phyloP scores from a whole-genome alignment of 805 yeast species.

The Sporopachydermia quercuum region DNA sequence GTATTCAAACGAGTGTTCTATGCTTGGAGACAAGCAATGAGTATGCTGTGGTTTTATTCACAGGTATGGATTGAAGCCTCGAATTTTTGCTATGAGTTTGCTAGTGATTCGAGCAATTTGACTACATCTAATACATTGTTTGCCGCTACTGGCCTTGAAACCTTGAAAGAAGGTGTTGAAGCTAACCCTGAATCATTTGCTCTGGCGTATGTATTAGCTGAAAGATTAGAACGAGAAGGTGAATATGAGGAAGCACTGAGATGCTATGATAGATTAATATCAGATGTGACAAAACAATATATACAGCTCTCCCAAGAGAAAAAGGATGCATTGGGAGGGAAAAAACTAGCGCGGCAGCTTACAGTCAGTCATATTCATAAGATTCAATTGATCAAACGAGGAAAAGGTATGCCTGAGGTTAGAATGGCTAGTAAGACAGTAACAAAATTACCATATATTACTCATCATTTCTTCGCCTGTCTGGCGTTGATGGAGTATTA shows the following conservation, averaged over 20 bases:
- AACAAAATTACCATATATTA: constrained; percentile 44
- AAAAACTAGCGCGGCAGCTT: constrained; percentile 22
- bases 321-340: constrained; percentile 6
- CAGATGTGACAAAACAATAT: constrained; percentile 24
- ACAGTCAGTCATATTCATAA: constrained; percentile 55
- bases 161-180: constrained; percentile 37
- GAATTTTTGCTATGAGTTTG: constrained; percentile 28
- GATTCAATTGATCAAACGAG: constrained; percentile 59
- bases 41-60: constrained; percentile 46
- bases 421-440: constrained; percentile 56
- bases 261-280: constrained; percentile 36
- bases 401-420: constrained; percentile 54
- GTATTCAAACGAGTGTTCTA: constrained; percentile 46
- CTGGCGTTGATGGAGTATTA: constrained; percentile 69
- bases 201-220: constrained; percentile 53
- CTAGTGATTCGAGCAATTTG: constrained; percentile 11
- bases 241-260: constrained; percentile 34
- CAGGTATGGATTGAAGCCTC: constrained; percentile 56
- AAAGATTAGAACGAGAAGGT: constrained; percentile 45
- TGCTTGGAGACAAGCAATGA: constrained; percentile 58
- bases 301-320: constrained; percentile 6
- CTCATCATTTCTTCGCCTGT: constrained; percentile 67
- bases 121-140: constrained; percentile 9
- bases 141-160: constrained; percentile 19
- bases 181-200: constrained; percentile 61